Evolutionary conservation across 2,329 filamentous ascomycete species (phyloP), one percentile per base, ranked within the genome.

Genomic region (Aspergillus luchuensis): DNA sequence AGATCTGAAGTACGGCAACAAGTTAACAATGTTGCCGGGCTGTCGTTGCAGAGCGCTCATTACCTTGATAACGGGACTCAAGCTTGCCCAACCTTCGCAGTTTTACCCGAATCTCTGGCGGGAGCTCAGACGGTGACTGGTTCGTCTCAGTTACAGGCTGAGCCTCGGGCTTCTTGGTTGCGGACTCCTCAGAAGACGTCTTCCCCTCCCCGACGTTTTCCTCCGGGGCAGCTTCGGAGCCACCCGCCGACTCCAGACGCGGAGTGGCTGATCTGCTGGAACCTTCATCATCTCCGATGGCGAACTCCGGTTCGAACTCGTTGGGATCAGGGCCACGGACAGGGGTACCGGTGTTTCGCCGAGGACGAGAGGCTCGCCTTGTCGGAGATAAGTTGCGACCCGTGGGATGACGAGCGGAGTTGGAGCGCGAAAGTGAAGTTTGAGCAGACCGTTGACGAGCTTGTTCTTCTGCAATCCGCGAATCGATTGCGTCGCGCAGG

Each of bases 391-490:
- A 62, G 64, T 68, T 70, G 68, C 72, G 63, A 58, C 64, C 65
- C 59, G 62, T 58, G 28, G 67, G 70, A 79, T 75, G 71, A 75
- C 70, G 69, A 78, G 71, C 69, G 59, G 77, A 77, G 69, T 73
- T 73, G 68, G 83, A 78, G 56, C 81, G 80, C 5, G 81, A 67
- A 53, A 75, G 60, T n/a, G 69, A 72, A 28, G 79, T 74, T 64
- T 81, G 70, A 43, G 79, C 68, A 54, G 81, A 77, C 71, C 85
- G 85, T 73, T 92, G 90, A 60, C 91, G 89, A 60, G 91, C 90
- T 78, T 96, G 91, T 79, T 97, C 93, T 79, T 97, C 92, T 71
- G 92, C 91, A 71, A 97, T 95, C 71, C 89, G 89, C 70, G 88
- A 88, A 75, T 96, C 91, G 75, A 96, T 92, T 61, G 90, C 90